These are phyloP conservation scores for Fusarium chuoi DNA, from an alignment of 2,329 filamentous ascomycete genomes.

Conservation along the genomic window DNA sequence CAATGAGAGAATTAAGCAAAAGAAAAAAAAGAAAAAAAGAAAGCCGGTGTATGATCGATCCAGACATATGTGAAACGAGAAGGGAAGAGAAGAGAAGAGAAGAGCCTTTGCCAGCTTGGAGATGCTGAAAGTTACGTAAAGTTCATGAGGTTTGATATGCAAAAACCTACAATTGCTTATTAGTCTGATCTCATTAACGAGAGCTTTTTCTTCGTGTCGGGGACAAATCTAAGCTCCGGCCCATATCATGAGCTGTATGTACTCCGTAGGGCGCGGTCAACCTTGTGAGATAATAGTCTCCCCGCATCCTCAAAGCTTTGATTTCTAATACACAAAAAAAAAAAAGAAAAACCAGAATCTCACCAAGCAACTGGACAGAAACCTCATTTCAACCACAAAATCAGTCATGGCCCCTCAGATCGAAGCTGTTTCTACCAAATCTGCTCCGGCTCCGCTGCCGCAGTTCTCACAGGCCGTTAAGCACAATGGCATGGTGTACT, in stretches of 20 bases:
- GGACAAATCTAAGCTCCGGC: not conserved
- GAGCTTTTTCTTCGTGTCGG: not conserved
- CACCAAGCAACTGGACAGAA: not conserved
- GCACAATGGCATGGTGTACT: conserved; percentile 75
- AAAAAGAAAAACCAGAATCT: not conserved
- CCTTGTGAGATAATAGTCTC: not conserved
- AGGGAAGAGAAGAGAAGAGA: no score
- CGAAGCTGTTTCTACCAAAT: not conserved
- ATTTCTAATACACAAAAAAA: not conserved
- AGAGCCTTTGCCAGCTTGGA: not conserved
- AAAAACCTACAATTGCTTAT: not conserved
- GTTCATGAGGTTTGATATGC: not conserved
- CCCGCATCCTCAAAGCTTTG: not conserved
- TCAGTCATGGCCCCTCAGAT: not conserved
- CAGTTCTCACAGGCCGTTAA: conserved; percentile 71
- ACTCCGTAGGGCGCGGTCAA: not conserved
- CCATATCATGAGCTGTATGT: not conserved
- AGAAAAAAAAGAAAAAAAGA: not conserved
- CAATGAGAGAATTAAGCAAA: not conserved
- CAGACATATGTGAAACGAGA: not conserved
- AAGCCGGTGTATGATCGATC: not conserved
- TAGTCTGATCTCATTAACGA: not conserved
- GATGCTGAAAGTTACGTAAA: no score
- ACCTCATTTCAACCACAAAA: not conserved
- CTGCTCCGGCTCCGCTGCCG: conserved; percentile 49